Base-by-base conservation (phyloP, 192 early-diverging fungal genomes). In the Podochytrium sp. region DNA sequence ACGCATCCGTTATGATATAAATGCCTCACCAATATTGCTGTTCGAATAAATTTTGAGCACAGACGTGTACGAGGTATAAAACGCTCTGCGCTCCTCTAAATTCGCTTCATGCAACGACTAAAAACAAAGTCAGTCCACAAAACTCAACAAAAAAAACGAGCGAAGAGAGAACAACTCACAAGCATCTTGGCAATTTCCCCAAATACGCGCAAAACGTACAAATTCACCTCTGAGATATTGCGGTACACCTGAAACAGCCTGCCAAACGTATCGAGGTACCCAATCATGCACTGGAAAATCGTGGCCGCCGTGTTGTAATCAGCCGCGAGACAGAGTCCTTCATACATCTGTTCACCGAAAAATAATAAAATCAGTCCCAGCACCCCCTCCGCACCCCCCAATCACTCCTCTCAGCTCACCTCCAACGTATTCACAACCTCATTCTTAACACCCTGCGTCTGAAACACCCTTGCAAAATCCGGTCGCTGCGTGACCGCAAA, bases 291-390 rank as follows among this genome's bases (percentile, higher is more conserved):
- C 39, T 85, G 83, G 7, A 86, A 92, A 49, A 93, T 86, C 38
- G 80, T 81, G 6, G 62, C 75, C 20, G 89, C 87, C 52, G 91
- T 94, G 40, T 75, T 79, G 60, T 84, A 83, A 42, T 92, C 84
- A 32, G 83, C 78, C 0, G 91, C 87, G 16, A 91, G 65, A n/a
- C 90, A 91, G 2, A 94, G 75, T 30, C 92, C 92, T 69, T 89
- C 88, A 77, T 90, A 92, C 90, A 94, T 84, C 83, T 93, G 40
- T 12, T 30, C n/a, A 18, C 29, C 4, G n/a, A 3, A 65, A 69
- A 5, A 66, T 65, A 23, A 68, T 71, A n/a, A 52, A 69, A 0
- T 27, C n/a, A n/a, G 33, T 7, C 71, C 14, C 25, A n/a, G 18
- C 14, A 35, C 23, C 1, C 7, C 2, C 25, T n/a, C n/a, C n/a